These are phyloP conservation scores for Gnomoniopsis sp. DNA, from an alignment of 2,329 filamentous ascomycete genomes.

Conservation along the genomic window DNA sequence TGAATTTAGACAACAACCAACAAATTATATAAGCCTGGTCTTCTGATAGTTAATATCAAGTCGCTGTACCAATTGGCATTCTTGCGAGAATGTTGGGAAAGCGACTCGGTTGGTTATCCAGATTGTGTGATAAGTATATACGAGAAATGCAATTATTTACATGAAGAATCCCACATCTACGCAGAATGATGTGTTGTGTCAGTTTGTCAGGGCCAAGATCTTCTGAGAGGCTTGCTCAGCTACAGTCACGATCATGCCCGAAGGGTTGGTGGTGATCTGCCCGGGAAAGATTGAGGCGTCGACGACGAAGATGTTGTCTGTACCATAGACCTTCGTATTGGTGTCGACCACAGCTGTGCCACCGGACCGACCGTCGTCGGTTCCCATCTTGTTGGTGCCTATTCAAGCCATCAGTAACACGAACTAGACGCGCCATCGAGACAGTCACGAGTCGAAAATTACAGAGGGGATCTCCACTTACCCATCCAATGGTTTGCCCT, in stretches of 20 bases:
- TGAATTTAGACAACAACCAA: too few relatives aligned
- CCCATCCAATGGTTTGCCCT: slow-evolving; percentile 19
- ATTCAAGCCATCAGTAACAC: not conserved
- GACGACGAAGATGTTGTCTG: slow-evolving; percentile 19
- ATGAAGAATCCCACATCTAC: too few relatives aligned
- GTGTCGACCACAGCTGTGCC: slow-evolving; percentile 18
- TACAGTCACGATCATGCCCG: slow-evolving; percentile 13
- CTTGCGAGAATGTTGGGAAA: too few relatives aligned
- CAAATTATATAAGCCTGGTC: too few relatives aligned
- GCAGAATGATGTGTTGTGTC: too few relatives aligned
- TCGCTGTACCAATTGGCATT: too few relatives aligned
- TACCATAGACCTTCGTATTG: slow-evolving; percentile 17
- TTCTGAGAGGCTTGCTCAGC: slow-evolving; percentile 16
- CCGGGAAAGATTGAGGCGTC: slow-evolving; percentile 18
- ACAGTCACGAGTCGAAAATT: too few relatives aligned
- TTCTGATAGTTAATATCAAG: too few relatives aligned
- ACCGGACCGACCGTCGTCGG: slow-evolving; percentile 15
- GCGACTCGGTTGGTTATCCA: too few relatives aligned
- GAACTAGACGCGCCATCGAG: not conserved
- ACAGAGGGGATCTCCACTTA: not conserved
- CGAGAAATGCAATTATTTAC: too few relatives aligned
- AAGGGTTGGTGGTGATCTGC: slow-evolving; percentile 16
- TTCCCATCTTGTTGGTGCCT: slow-evolving; percentile 17
- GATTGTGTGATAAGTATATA: too few relatives aligned
- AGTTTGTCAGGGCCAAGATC: slow-evolving; percentile 6